These are phyloP conservation scores for Mucor saturninus DNA, from an alignment of 371 early-diverging fungal species.

Conservation along the genomic window DNA sequence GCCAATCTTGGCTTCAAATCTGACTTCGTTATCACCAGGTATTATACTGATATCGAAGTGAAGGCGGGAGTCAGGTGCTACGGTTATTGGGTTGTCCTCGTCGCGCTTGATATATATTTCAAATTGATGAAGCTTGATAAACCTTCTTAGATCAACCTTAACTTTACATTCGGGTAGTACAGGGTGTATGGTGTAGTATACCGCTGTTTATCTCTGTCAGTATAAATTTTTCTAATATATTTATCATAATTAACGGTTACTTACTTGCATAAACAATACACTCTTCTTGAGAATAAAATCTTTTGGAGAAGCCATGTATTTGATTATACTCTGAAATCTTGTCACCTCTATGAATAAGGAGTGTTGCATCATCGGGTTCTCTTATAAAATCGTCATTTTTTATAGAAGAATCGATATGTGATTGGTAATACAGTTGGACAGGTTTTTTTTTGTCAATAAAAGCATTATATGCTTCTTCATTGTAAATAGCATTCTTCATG, in stretches of 20 bases:
- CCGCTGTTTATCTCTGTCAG: background rate
- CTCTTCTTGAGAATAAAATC: slow-evolving; percentile 19
- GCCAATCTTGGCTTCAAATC: background rate
- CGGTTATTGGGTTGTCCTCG: background rate
- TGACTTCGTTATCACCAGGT: background rate
- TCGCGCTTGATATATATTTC: background rate
- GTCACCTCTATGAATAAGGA: background rate
- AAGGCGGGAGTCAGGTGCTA: background rate
- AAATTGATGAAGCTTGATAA: background rate
- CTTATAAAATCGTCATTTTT: too few relatives aligned
- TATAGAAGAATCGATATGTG: too few relatives aligned
- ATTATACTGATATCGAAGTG: background rate
- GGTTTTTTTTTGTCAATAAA: background rate
- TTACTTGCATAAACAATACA: slow-evolving; percentile 22
- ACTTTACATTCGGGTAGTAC: too few relatives aligned
- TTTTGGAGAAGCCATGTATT: slow-evolving; percentile 5
- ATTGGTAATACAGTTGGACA: too few relatives aligned
- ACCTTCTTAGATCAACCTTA: background rate
- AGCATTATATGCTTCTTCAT: background rate
- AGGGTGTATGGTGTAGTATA: too few relatives aligned
- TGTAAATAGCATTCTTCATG: slow-evolving; percentile 2
- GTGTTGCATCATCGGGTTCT: background rate
- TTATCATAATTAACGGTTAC: background rate
- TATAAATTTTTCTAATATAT: too few relatives aligned
- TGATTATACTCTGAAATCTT: slow-evolving; percentile 10